These are phyloP conservation scores for Globisporangium cystogenes DNA, from an alignment of 352 stramenopile species.

Conservation along the genomic window DNA sequence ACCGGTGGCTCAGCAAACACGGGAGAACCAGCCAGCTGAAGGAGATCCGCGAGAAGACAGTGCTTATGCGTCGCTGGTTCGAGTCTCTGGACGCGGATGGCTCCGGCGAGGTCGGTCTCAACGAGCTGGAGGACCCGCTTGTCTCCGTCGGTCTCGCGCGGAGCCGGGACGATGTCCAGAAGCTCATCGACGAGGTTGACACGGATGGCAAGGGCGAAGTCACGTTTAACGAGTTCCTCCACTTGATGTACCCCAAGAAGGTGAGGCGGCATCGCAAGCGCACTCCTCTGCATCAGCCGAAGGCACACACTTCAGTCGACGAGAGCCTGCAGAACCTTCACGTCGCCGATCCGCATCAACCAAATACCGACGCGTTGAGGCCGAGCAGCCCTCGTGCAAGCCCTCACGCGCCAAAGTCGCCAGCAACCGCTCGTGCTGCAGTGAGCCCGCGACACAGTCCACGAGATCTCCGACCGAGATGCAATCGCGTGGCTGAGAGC, in stretches of 20 bases:
- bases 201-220: conserved; percentile 55
- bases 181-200: conserved; percentile 70
- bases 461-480: not conserved
- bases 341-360: not conserved
- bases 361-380: conserved; percentile 1
- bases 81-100: conserved; percentile 83
- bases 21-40: conserved; percentile 71
- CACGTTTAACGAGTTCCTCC: conserved; percentile 70
- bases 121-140: conserved; percentile 84
- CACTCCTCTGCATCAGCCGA: conserved; percentile 41
- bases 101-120: conserved; percentile 70
- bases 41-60: conserved; percentile 54
- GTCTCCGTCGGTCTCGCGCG: conserved; percentile 81
- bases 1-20: conserved; percentile 73
- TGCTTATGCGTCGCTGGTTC: conserved; percentile 78
- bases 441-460: conserved; percentile 2
- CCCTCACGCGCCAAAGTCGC: not conserved
- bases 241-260: conserved; percentile 61
- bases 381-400: conserved; percentile 5
- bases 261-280: conserved; percentile 24
- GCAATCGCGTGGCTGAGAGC: conserved; percentile 1
- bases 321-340: not conserved
- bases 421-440: not conserved
- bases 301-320: conserved; percentile 12
- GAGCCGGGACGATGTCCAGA: conserved; percentile 65